These are phyloP conservation scores for Gnomoniopsis sp. DNA, from an alignment of 2,329 filamentous ascomycete species.

Conservation along the genomic window DNA sequence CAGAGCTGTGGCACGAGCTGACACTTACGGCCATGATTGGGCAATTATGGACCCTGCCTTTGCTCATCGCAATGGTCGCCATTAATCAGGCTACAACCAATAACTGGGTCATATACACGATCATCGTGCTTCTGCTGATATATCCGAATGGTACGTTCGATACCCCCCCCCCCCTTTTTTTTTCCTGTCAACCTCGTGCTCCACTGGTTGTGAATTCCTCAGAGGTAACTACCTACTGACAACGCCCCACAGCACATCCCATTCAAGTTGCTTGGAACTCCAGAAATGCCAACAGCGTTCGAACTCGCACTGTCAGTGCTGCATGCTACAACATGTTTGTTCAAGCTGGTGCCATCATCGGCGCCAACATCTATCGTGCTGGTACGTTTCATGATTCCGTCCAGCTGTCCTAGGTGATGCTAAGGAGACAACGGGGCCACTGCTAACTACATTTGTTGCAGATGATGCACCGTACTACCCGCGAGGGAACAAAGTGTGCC, in stretches of 20 bases:
- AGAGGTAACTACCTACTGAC: too few relatives aligned
- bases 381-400: conserved; percentile 24
- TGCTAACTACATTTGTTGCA: conserved; percentile 17
- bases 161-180: conserved; percentile 11
- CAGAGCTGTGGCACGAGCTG: conserved; percentile 46
- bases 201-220: too few relatives aligned
- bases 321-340: conserved; percentile 60
- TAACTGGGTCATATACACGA: conserved; percentile 38
- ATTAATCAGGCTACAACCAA: conserved; percentile 34
- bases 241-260: conserved; percentile 34
- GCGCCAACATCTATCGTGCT: conserved; percentile 36
- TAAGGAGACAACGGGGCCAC: too few relatives aligned
- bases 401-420: too few relatives aligned
- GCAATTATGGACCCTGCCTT: conserved; percentile 59
- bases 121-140: conserved; percentile 38
- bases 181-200: too few relatives aligned
- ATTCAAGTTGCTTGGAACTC: conserved; percentile 48
- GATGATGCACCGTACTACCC: conserved; percentile 45
- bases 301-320: conserved; percentile 59
- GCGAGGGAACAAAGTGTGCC: conserved; percentile 51
- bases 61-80: conserved; percentile 48
- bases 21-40: conserved; percentile 44
- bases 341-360: conserved; percentile 39
- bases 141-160: conserved; percentile 36
- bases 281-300: conserved; percentile 59